Evolutionary conservation across 1,284 basidiomycete genomes (phyloP), one percentile per base, ranked within the genome.

Genomic region (Peniophora sp.): DNA sequence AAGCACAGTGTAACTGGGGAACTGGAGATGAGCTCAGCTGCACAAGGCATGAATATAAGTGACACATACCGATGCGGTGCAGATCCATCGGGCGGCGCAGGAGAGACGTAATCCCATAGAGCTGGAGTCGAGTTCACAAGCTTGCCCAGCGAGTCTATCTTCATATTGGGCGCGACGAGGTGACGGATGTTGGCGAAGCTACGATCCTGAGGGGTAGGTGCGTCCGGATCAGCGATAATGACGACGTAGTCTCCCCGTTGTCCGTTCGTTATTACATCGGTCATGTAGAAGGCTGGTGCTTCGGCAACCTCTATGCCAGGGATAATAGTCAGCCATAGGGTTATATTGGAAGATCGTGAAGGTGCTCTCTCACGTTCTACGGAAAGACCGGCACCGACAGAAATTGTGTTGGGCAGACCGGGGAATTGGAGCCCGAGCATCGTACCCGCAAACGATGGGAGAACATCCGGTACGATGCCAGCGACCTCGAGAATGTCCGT

Each of bases 101-200:
- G 77, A 55, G 76, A 74, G 9, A 32, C 12, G 27, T 32, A 32
- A 5, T 67, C 59, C 2, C 72, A 71, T n/a, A 79, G 55, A 5
- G 77, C 73, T 1, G 71, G 65, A 0, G 73, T 78, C 10, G 55
- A 58, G 56, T 78, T 78, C 2, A 60, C 59, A 9, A 78, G 60
- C 38, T 38, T 23, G 43, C 17, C 27, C 17, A n/a, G 43, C 9
- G 54, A 46, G 6, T 50, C 53, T 2, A 56, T 44, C 44, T 62
- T 50, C 53, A 76, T 78, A 59, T 75, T 67, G 2, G 72, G 70
- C 0, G 73, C 75, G 3, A 81, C 61, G 61, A 77, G 76, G 57
- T 80, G 78, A 14, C 75, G 69, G 49, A 78, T 74, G 55, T 78
- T 70, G 0, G 76, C 68, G 16, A 25, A 51, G 1, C 69, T 73